Conservation (phyloP, 345 rosid genomes). For the Dovyalis caffra region DNA sequence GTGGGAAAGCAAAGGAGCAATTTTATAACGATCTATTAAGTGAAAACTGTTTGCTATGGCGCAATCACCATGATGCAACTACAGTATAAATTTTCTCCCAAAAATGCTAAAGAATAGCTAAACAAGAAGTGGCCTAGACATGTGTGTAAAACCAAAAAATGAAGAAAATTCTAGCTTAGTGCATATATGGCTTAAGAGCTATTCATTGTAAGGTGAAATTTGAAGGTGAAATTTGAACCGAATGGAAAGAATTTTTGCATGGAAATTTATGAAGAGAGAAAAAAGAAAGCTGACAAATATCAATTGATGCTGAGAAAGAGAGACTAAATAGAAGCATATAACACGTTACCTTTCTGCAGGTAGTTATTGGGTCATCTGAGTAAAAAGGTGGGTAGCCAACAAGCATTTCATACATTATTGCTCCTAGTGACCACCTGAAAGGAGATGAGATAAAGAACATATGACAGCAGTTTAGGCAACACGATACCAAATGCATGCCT, state of each 20-base stretch:
- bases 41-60: slow-evolving; percentile 1
- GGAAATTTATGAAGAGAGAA: neutral
- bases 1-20: neutral
- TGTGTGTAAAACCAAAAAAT: neutral
- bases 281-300: neutral
- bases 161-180: neutral
- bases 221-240: neutral
- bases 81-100: neutral
- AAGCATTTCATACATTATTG: slow-evolving; percentile 97
- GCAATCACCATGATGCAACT: slow-evolving; percentile 5
- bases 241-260: neutral
- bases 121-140: neutral
- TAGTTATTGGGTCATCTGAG: slow-evolving; percentile 84
- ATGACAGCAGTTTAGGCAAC: neutral
- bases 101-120: neutral
- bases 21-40: neutral
- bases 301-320: neutral
- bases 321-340: slow-evolving; percentile 15
- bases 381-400: slow-evolving; percentile 97
- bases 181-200: neutral
- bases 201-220: neutral
- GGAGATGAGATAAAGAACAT: slow-evolving; percentile 12
- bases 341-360: slow-evolving; percentile 79
- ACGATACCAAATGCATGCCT: neutral
- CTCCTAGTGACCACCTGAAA: slow-evolving; percentile 96